phyloP scores from a whole-genome alignment of 768 basidiomycete genomes.

The Favolaschia claudopus region DNA sequence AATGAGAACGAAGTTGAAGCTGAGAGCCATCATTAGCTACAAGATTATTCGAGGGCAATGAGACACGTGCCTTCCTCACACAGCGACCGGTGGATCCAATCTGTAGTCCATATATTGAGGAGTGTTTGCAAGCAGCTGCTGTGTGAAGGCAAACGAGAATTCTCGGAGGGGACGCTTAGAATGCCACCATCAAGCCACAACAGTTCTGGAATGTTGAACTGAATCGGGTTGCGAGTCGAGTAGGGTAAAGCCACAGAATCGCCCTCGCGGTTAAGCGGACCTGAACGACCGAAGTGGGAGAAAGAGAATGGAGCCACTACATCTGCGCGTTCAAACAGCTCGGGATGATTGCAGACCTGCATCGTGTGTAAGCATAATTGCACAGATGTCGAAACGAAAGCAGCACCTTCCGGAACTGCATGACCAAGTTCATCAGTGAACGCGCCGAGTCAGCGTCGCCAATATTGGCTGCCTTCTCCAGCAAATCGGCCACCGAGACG shows the following conservation, averaged over 20 bases:
- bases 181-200: slow-evolving; percentile 83
- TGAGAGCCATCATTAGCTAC: slow-evolving; percentile 18
- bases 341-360: slow-evolving; percentile 97
- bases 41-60: background rate
- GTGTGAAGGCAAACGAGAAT: slow-evolving; percentile 54
- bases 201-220: slow-evolving; percentile 75
- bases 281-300: slow-evolving; percentile 80
- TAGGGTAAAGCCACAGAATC: slow-evolving; percentile 85
- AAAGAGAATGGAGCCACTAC: slow-evolving; percentile 95
- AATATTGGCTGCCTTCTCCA: slow-evolving; percentile 91
- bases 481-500: slow-evolving; percentile 92
- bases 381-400: background rate
- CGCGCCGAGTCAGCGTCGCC: slow-evolving; percentile 92
- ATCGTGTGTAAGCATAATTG: background rate
- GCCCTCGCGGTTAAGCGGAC: slow-evolving; percentile 86
- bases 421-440: slow-evolving; percentile 98
- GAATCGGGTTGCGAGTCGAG: slow-evolving; percentile 88
- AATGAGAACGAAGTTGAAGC: slow-evolving; percentile 77
- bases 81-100: slow-evolving; percentile 78
- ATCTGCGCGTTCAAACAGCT: slow-evolving; percentile 96
- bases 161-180: slow-evolving; percentile 66
- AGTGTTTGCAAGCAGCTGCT: slow-evolving; percentile 67
- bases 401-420: slow-evolving; percentile 97
- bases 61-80: slow-evolving; percentile 64
- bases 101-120: slow-evolving; percentile 91